Evolutionary conservation across 371 early-diverging fungal species (phyloP), one percentile per base, ranked within the genome.

Genomic region (Rhizomucor miehei): DNA sequence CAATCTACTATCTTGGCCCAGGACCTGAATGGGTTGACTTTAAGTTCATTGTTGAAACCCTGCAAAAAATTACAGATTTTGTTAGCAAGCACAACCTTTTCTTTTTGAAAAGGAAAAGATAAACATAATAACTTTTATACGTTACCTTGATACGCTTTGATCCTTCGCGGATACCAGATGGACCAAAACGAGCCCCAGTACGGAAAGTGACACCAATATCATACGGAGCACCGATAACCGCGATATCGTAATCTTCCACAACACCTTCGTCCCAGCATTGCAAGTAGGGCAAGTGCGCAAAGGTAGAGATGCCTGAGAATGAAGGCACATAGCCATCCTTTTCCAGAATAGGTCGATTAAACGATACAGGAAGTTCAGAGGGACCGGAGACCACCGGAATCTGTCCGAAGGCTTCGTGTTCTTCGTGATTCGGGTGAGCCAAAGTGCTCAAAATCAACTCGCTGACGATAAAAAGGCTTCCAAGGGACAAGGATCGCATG

Each of bases 1-100:
- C 78, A 77, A 46, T 77, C 78, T 2, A 75, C 76, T 13, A 73
- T 48, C 39, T 67, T 75, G 20, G 76, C 77, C 79, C 79, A 77
- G 1, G 71, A 64, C 25, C 51, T 62, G 59, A 78, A 78, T 5
- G 79, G 73, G 19, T 73, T 66, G 55, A 78, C 38, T 14, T 57
- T 47, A 4, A 70, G 19, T 44, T 69, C 70, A 9, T 48, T 52
- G 43, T 76, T 75, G 55, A 68, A 75, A 11, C 75, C 78, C 66
- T 60, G 12, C 4, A 49, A 41, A 12, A 58, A 47, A 11, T 40
- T 23, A 4, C 23, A 34, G n/a, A n/a, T n/a, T n/a, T n/a, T n/a
- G n/a, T n/a, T n/a, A n/a, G 14, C 20, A 34, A 24, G 21, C 40
- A 36, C 12, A 11, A 53, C 44, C 20, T 35, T 34, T 6, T 13